These are phyloP conservation scores for Picea glauca DNA, from an alignment of 75 land plant species.

Conservation along the genomic window DNA sequence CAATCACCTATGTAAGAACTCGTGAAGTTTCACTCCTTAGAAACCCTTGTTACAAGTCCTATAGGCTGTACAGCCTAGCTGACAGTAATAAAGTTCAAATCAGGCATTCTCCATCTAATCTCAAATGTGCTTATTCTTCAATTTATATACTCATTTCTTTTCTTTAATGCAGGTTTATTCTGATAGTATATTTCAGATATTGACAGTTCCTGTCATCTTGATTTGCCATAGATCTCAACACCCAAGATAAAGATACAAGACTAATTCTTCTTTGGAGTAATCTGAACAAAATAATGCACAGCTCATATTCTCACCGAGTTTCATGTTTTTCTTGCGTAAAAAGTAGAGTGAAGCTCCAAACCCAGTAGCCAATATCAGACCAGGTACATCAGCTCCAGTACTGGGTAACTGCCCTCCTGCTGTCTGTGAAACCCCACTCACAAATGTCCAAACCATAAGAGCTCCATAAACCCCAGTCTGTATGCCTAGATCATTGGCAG, in stretches of 20 bases:
- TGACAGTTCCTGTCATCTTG: background rate
- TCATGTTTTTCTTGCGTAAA: conserved; percentile 71
- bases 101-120: too few species aligned
- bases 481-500: conserved; percentile 44
- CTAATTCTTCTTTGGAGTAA: background rate
- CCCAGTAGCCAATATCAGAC: conserved; percentile 76
- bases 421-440: conserved; percentile 50
- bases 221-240: background rate
- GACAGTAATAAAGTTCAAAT: too few species aligned
- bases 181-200: too few species aligned
- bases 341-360: conserved; percentile 93
- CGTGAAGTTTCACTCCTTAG: too few species aligned
- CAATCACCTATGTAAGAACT: too few species aligned
- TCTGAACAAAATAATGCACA: background rate
- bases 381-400: conserved; percentile 87
- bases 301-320: conserved; percentile 49
- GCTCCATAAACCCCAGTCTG: conserved; percentile 90
- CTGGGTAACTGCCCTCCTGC: conserved; percentile 32
- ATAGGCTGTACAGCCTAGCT: too few species aligned
- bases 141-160: too few species aligned
- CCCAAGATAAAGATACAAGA: conserved; percentile 5
- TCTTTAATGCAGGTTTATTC: too few species aligned
- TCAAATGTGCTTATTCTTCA: too few species aligned
- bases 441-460: conserved; percentile 66
- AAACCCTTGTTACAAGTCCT: too few species aligned